Conservation (phyloP, 1,284 basidiomycete genomes). For the Sanguinoderma infundibulare region DNA sequence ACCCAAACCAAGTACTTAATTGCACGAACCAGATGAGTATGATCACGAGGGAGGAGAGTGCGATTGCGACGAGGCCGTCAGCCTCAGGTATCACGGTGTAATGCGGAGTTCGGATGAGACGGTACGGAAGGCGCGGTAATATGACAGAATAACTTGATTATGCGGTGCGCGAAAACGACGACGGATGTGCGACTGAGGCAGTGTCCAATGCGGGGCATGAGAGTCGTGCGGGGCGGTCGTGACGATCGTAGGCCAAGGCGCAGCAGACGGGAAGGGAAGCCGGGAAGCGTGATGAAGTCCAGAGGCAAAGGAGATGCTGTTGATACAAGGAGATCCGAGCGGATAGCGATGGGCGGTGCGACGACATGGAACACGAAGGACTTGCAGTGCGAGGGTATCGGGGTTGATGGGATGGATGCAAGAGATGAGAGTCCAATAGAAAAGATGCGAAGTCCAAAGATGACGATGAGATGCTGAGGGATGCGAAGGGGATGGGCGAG, state of each 20-base stretch:
- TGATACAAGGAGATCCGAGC: conserved; percentile 15
- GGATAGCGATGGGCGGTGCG: conserved; percentile 12
- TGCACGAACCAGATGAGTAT: background rate
- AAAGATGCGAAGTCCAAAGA: conserved; percentile 12
- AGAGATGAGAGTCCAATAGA: conserved; percentile 8
- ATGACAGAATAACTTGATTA: conserved; percentile 19
- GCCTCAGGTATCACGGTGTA: conserved; percentile 18
- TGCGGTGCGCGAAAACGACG: background rate
- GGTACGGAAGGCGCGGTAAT: conserved; percentile 9
- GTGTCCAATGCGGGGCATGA: background rate
- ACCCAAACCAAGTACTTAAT: conserved; percentile 1
- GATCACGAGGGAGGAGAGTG: background rate
- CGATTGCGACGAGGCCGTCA: background rate
- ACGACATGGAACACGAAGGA: conserved; percentile 8
- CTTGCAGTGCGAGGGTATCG: conserved; percentile 17
- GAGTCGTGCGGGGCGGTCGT: conserved; percentile 6
- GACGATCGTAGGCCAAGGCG: conserved; percentile 1
- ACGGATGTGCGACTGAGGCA: background rate
- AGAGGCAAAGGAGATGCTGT: conserved; percentile 21
- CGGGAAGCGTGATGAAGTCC: background rate
- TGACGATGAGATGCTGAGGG: conserved; percentile 16
- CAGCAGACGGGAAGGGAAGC: background rate
- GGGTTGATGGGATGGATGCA: conserved; percentile 6
- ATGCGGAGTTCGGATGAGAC: background rate
- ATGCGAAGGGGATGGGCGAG: conserved; percentile 11